A percentile compares a stretch with the other conserved stretches of the same genome.
These are phyloP conservation scores for Globisporangium alternatum DNA, from an alignment of 352 stramenopile species.

Conservation along the genomic window DNA sequence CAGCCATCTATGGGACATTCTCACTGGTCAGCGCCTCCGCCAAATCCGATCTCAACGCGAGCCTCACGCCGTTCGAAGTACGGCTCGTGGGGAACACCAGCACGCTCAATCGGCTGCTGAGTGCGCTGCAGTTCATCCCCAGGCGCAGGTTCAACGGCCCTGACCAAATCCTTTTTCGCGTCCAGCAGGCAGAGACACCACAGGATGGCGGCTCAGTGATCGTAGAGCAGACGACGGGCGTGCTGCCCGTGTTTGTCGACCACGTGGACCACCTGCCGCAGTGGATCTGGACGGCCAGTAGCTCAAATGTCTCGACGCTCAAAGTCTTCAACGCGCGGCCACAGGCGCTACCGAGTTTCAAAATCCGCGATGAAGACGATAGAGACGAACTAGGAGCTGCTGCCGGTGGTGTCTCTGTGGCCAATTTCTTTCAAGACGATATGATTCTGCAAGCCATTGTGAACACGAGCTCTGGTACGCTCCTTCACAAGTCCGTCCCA, in stretches of 20 bases:
- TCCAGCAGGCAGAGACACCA: conserved; percentile 6
- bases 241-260: conserved; percentile 36
- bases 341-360: conserved; percentile 10
- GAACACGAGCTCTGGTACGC: conserved; percentile 4
- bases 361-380: conserved; percentile 4
- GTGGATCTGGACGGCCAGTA: conserved; percentile 21
- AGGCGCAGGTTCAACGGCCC: conserved; percentile 32
- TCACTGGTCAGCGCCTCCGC: neutral
- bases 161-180: conserved; percentile 35
- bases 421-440: conserved; percentile 13
- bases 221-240: conserved; percentile 15
- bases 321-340: neutral
- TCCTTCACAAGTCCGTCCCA: conserved; percentile 3
- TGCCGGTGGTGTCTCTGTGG: neutral
- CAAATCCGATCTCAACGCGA: neutral
- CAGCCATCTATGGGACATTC: conserved; percentile 10
- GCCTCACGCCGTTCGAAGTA: conserved; percentile 6
- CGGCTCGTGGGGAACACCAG: conserved; percentile 3
- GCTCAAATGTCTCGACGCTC: conserved; percentile 14
- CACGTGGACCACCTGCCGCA: conserved; percentile 25
- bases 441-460: conserved; percentile 7
- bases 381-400: neutral
- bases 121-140: conserved; percentile 26
- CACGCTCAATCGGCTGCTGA: conserved; percentile 16
- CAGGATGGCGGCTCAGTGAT: neutral